A percentile compares a stretch with the other conserved stretches of the same genome.
Evolutionary conservation across 2,329 filamentous ascomycete genomes (phyloP).

Genomic region (Colletotrichum lindemuthianum): DNA sequence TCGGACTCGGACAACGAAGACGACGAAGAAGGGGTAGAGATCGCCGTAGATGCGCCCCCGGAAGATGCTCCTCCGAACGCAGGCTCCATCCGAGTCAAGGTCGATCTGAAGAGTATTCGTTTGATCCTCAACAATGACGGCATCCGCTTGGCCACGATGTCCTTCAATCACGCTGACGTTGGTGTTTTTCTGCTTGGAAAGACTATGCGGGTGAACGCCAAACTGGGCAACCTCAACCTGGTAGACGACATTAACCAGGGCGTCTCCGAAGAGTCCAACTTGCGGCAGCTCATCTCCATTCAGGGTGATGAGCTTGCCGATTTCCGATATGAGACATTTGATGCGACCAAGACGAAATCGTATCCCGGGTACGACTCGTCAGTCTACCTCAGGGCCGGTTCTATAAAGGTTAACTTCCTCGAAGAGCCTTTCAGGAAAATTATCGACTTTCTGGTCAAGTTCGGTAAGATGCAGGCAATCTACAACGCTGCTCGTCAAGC

Average conservation of each 20-base stretch:
- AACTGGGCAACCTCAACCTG: slow-evolving; percentile 86
- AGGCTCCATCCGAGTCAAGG: slow-evolving; percentile 91
- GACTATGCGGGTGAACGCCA: slow-evolving; percentile 87
- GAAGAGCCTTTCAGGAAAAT: slow-evolving; percentile 99
- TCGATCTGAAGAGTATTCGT: slow-evolving; percentile 91
- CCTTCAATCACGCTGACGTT: slow-evolving; percentile 91
- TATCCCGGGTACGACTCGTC: slow-evolving; percentile 97
- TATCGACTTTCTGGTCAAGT: slow-evolving; percentile 97
- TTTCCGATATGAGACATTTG: slow-evolving; percentile 97
- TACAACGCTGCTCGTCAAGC: slow-evolving; percentile 97
- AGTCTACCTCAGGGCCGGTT: slow-evolving; percentile 89
- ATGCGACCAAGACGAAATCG: slow-evolving; percentile 71
- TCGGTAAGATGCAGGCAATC: slow-evolving; percentile 99
- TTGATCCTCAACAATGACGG: slow-evolving; percentile 98
- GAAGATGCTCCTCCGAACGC: slow-evolving; percentile 45
- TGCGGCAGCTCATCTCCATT: slow-evolving; percentile 91
- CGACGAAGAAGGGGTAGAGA: slow-evolving; percentile 47
- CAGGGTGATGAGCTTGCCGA: slow-evolving; percentile 95
- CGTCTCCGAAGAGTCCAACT: slow-evolving; percentile 80
- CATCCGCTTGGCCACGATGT: slow-evolving; percentile 90
- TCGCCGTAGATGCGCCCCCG: slow-evolving; percentile 22
- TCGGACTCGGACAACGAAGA: slow-evolving; percentile 46
- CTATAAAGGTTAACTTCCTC: slow-evolving; percentile 95
- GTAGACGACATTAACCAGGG: slow-evolving; percentile 95
- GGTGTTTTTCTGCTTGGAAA: slow-evolving; percentile 87